Base-by-base conservation (phyloP, 1,284 basidiomycete species). In the Sphaerobolus stellatus region DNA sequence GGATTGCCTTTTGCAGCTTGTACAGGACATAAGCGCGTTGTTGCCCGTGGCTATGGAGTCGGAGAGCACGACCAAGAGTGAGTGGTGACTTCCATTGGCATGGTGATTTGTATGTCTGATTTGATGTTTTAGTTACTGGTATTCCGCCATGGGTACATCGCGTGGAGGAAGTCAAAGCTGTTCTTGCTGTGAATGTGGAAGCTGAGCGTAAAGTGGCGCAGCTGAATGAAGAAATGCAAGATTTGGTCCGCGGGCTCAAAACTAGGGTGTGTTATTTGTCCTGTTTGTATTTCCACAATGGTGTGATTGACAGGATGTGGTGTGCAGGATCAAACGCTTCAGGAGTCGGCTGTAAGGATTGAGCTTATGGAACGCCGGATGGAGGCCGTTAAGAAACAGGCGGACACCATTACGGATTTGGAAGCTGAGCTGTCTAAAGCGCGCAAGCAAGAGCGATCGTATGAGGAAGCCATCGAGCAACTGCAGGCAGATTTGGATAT, bases 331-430 rank as follows among this genome's bases (percentile, higher is more conserved):
- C 92, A 97, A 76, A 82, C 73, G 33, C 83, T 94, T 48, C 93
- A 98, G 70, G 97, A 99, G 67, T 78, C 86, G 5, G 76, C 77
- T 5, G 93, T 98, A 58, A 98, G 95, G 78, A 91, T 98, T 54
- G 93, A 98, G 69, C 81, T 96, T 7, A 90, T 99, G 80, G 92
- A 96, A 66, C 84, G 93, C 48, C 84, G 94, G 46, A 87, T 96
- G 75, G 95, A 98, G 66, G 81, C 84, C 1, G 87, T 86, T 57
- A 94, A 93, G 77, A 92, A 90, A 67, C 90, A 93, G 70, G 86
- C 86, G 1, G 95, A 98, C 58, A 75, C 82, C 22, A 90, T 98
- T 52, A 72, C 78, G 18, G 89, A 92, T 56, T 81, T 98, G 20
- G 92, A 97, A 70, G 75, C 69, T 28, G 88, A 95, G 62, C 77